Evolutionary conservation across 139 green algal genomes (phyloP).

Genomic region (Astrephomene gubernaculifera): DNA sequence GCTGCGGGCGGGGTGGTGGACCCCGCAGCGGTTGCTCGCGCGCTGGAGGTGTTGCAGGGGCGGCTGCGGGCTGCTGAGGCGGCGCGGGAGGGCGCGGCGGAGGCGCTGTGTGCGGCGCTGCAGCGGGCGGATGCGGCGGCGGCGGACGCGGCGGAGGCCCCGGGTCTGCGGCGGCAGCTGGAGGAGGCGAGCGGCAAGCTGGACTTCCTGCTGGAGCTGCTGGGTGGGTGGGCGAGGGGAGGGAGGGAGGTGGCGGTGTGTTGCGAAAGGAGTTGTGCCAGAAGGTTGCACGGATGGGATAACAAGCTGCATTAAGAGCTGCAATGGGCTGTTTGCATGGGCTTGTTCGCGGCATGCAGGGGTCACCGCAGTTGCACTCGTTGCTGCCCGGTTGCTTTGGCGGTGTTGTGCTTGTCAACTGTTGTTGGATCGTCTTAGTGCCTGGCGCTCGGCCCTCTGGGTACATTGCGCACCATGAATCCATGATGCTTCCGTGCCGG

Average conservation of each 20-base stretch:
- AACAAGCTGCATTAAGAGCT: not conserved
- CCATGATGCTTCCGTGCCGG: not conserved
- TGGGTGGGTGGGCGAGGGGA: constrained; percentile 28
- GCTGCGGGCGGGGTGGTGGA: not conserved
- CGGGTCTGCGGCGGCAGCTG: constrained; percentile 40
- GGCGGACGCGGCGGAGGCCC: constrained; percentile 42
- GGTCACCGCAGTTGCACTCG: not conserved
- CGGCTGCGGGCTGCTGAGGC: constrained; percentile 56
- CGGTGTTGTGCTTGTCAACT: no score
- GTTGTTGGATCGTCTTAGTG: not conserved
- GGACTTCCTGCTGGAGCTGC: constrained; percentile 63
- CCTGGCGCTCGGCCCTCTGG: not conserved
- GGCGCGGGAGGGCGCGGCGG: constrained; percentile 54
- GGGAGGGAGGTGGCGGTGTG: not conserved
- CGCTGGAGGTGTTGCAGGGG: constrained; percentile 49
- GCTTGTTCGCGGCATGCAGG: not conserved
- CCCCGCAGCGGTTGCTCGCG: constrained; percentile 24
- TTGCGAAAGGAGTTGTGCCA: not conserved
- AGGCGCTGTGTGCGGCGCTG: constrained; percentile 70
- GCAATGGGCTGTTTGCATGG: not conserved
- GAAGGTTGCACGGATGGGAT: not conserved
- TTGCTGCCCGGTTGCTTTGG: no score
- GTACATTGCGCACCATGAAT: not conserved
- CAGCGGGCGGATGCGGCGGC: constrained; percentile 60
- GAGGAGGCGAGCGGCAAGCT: constrained; percentile 44